Conservation (phyloP, 2,329 filamentous ascomycete species). For the Aspergillus cejpii region DNA sequence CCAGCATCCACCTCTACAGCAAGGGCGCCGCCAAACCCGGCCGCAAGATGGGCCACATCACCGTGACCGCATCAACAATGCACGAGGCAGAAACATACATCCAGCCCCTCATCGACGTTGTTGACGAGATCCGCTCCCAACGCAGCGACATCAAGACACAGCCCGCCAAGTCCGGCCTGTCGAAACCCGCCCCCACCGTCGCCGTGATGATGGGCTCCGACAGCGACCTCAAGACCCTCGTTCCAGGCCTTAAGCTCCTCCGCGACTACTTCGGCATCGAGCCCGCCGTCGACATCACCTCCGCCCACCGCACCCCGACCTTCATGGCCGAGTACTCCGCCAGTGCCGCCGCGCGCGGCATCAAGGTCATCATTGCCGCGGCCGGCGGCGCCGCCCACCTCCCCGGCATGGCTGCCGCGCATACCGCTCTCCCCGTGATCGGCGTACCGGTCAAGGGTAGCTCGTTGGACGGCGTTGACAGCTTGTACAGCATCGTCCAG, state of each 20-base stretch:
- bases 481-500: slow-evolving; percentile 65
- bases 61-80: slow-evolving; percentile 64
- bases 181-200: slow-evolving; percentile 34
- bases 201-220: slow-evolving; percentile 48
- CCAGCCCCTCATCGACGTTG: slow-evolving; percentile 66
- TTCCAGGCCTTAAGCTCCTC: slow-evolving; percentile 42
- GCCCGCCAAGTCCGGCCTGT: slow-evolving; percentile 25
- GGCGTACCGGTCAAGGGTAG: slow-evolving; percentile 71
- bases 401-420: slow-evolving; percentile 67
- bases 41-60: slow-evolving; percentile 94
- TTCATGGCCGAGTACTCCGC: slow-evolving; percentile 63
- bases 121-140: slow-evolving; percentile 68
- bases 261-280: slow-evolving; percentile 40
- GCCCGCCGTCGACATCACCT: slow-evolving; percentile 44
- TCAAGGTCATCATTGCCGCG: slow-evolving; percentile 68
- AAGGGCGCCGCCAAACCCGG: slow-evolving; percentile 77
- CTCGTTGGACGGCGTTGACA: slow-evolving; percentile 64
- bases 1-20: slow-evolving; percentile 78
- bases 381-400: slow-evolving; percentile 68
- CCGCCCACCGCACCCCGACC: slow-evolving; percentile 61
- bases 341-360: slow-evolving; percentile 56
- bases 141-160: slow-evolving; percentile 31
- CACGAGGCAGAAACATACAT: slow-evolving; percentile 61
- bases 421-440: slow-evolving; percentile 67
- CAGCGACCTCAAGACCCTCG: slow-evolving; percentile 41